Base-by-base conservation (phyloP, 2,329 filamentous ascomycete species). In the Herpomyces periplanetae region DNA sequence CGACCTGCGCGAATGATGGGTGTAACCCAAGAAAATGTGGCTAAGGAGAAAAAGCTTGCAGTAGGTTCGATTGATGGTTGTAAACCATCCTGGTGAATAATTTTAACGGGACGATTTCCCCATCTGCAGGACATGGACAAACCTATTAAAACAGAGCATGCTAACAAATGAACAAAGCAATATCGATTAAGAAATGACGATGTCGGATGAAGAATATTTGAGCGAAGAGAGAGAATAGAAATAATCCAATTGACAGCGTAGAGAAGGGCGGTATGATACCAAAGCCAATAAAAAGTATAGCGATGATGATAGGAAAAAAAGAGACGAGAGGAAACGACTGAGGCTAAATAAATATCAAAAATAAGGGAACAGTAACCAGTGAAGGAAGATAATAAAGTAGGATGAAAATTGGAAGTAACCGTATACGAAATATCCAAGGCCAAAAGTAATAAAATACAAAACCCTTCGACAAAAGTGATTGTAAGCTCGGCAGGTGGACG, bases 1-100 rank as follows among this genome's bases (percentile, higher is more conserved):
- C 73, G 91, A 7, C 80, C 80, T 28, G 63, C 58, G 56, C 61
- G 71, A 16, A 96, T 60, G 27, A 96, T 63, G 1, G 59, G 41
- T 36, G 91, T 73, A 9, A 88, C 56, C 80, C 80, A 96, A 9
- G 55, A 46, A 34, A 88, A 96, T 2, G 69, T 80, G 10, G 59
- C 58, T 17, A 84, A 45, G 2, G 80, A 91, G 25, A 91, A 54
- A 4, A 91, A 41, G 34, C 75, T 91, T 1, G 80, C 71, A 14
- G 68, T 47, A 4, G 71, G 68, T 35, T 96, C 73, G 25, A 52
- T 57, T 3, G 73, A 75, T 9, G 80, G 80, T 31, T 75, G 56
- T 19, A 96, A 53, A 13, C 62, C 63, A 24, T 65, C 68, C 37
- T 88, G 73, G 45, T 73, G 73, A 37, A 87, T 69, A 31, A 91